Conservation (phyloP, 192 early-diverging fungal species). For the Backusella westeae region DNA sequence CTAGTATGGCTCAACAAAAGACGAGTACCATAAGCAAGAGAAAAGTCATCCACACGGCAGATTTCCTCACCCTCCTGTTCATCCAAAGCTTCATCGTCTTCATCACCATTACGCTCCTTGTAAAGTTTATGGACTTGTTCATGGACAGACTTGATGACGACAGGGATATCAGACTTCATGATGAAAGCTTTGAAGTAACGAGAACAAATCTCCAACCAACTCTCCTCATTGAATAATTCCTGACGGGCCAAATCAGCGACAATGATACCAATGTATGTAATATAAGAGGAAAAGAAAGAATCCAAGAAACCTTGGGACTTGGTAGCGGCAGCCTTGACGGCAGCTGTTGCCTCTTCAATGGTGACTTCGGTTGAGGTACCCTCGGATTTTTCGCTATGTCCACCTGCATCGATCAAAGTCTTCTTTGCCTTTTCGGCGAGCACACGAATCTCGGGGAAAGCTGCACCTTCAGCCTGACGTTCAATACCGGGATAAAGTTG, state of each 20-base stretch:
- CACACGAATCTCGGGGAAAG: conserved; percentile 72
- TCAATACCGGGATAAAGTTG: conserved; percentile 72
- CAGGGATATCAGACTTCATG: conserved; percentile 42
- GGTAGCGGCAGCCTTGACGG: conserved; percentile 43
- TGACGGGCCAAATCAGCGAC: conserved; percentile 55
- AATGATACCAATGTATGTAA: conserved; percentile 53
- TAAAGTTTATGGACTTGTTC: conserved; percentile 31
- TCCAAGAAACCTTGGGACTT: conserved; percentile 51
- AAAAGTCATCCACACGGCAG: conserved; percentile 67
- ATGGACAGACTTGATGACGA: conserved; percentile 36
- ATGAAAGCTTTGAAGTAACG: conserved; percentile 58
- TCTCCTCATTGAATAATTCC: conserved; percentile 53
- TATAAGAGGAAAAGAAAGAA: conserved; percentile 46
- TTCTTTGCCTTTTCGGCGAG: conserved; percentile 60
- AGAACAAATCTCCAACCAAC: conserved; percentile 57
- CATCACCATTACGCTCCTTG: conserved; percentile 35
- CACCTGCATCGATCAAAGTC: conserved; percentile 67
- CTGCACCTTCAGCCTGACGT: conserved; percentile 66
- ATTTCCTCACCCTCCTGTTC: conserved; percentile 51
- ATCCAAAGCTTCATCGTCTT: conserved; percentile 41
- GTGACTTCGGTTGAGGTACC: conserved; percentile 22
- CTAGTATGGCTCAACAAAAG: conserved; percentile 68
- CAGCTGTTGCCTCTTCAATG: conserved; percentile 37
- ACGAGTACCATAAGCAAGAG: conserved; percentile 78
- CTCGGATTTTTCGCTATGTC: conserved; percentile 42